Evolutionary conservation across 495 filamentous ascomycete species (phyloP).

Genomic region (Tetracladium marchalianum): DNA sequence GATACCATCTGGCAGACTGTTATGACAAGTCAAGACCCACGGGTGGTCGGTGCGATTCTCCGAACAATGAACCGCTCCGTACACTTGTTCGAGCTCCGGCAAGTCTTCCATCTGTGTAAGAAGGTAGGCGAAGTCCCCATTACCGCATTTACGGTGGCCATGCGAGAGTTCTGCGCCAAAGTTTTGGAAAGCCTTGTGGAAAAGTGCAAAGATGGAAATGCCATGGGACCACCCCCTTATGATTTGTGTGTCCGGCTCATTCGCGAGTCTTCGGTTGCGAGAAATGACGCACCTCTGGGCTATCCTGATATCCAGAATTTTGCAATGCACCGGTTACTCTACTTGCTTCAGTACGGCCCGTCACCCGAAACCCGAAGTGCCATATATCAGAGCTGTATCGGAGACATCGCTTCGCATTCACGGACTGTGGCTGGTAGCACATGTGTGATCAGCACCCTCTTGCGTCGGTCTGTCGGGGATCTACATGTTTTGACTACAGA

Average conservation of each 20-base stretch:
- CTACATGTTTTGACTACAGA: constrained; percentile 29
- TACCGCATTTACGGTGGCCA: constrained; percentile 41
- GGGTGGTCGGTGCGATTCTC: constrained; percentile 70
- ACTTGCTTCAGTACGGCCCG: constrained; percentile 33
- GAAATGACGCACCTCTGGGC: constrained; percentile 28
- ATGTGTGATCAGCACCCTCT: constrained; percentile 52
- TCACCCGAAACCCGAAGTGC: constrained; percentile 35
- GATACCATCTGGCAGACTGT: constrained; percentile 82
- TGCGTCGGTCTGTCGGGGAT: constrained; percentile 28
- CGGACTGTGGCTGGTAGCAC: constrained; percentile 57
- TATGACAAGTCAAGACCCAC: constrained; percentile 71
- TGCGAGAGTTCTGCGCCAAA: constrained; percentile 39
- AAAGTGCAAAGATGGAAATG: constrained; percentile 4
- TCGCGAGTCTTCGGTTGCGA: constrained; percentile 46
- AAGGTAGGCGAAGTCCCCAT: constrained; percentile 66
- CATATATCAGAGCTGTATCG: constrained; percentile 47
- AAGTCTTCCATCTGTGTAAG: constrained; percentile 59
- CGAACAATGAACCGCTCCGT: constrained; percentile 62
- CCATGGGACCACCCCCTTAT: constrained; percentile 33
- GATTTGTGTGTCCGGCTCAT: constrained; percentile 56
- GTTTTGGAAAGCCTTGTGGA: constrained; percentile 17
- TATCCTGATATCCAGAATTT: constrained; percentile 45
- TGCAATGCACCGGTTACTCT: constrained; percentile 26
- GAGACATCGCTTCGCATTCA: constrained; percentile 47
- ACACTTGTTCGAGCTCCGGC: constrained; percentile 42